A percentile compares a stretch with the other conserved stretches of the same genome.
These are phyloP conservation scores for Narthecium ossifragum DNA, from an alignment of 106 monocot genomes.

Conservation along the genomic window DNA sequence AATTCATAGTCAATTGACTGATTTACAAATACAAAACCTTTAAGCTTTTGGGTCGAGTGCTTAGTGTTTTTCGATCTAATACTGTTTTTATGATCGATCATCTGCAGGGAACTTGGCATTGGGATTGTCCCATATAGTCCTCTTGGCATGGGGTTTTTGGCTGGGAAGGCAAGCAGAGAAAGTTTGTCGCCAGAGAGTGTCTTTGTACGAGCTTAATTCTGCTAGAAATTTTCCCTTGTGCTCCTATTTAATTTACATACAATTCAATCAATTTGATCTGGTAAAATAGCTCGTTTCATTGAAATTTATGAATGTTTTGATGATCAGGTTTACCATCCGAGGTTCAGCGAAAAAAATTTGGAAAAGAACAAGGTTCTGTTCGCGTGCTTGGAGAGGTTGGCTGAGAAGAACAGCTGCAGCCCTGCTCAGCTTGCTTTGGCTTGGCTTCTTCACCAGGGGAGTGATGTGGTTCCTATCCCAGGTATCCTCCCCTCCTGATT, in stretches of 20 bases:
- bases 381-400: conserved; percentile 32
- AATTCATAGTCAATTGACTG: neutral
- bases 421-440: conserved; percentile 75
- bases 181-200: conserved; percentile 49
- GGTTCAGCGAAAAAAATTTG: conserved; percentile 49
- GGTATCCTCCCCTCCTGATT: too few relatives aligned
- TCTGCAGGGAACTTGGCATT: conserved; percentile 54
- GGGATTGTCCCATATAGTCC: conserved; percentile 72
- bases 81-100: neutral
- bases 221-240: conserved; percentile 22
- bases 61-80: neutral
- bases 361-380: conserved; percentile 70
- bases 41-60: neutral
- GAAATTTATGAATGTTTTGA: neutral
- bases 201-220: conserved; percentile 50
- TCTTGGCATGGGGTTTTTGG: conserved; percentile 78
- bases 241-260: conserved; percentile 32
- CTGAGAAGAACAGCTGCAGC: conserved; percentile 42
- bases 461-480: conserved; percentile 74
- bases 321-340: conserved; percentile 48
- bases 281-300: neutral
- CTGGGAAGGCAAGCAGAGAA: conserved; percentile 50
- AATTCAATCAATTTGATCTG: neutral
- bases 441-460: conserved; percentile 69
- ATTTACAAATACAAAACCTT: neutral